phyloP scores from a whole-genome alignment of 2,329 filamentous ascomycete genomes.

The Aspergillus hiratsukae region DNA sequence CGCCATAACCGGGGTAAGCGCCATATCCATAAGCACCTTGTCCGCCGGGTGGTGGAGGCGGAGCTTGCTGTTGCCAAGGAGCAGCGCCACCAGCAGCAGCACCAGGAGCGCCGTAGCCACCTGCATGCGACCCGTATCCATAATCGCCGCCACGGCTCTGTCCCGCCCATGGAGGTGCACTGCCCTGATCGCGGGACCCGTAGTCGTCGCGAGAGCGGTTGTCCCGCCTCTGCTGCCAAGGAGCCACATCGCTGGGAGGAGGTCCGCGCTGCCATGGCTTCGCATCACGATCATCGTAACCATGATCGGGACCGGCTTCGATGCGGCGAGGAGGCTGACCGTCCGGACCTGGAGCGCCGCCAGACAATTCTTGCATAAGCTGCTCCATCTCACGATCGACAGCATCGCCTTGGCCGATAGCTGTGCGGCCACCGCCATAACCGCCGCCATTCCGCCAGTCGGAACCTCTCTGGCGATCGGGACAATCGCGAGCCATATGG shows the following conservation, averaged over 20 bases:
- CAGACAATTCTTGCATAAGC: constrained; percentile 96
- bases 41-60: constrained; percentile 38
- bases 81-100: constrained; percentile 43
- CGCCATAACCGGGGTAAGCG: constrained; percentile 46
- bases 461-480: constrained; percentile 82
- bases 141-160: constrained; percentile 45
- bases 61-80: constrained; percentile 60
- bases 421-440: constrained; percentile 50
- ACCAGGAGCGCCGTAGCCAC: constrained; percentile 41
- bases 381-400: constrained; percentile 95
- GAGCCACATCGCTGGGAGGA: constrained; percentile 70
- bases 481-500: constrained; percentile 97
- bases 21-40: constrained; percentile 55
- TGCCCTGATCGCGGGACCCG: constrained; percentile 35
- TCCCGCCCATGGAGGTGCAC: constrained; percentile 30
- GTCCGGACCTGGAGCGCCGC: constrained; percentile 57
- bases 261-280: constrained; percentile 87
- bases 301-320: constrained; percentile 70
- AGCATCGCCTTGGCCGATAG: constrained; percentile 72
- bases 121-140: constrained; percentile 34
- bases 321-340: constrained; percentile 70
- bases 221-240: constrained; percentile 64
- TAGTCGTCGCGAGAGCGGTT: constrained; percentile 49
- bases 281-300: constrained; percentile 49
- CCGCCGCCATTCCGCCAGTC: constrained; percentile 80